phyloP scores from a whole-genome alignment of 2,329 filamentous ascomycete genomes.

The Ophiostoma sp. region DNA sequence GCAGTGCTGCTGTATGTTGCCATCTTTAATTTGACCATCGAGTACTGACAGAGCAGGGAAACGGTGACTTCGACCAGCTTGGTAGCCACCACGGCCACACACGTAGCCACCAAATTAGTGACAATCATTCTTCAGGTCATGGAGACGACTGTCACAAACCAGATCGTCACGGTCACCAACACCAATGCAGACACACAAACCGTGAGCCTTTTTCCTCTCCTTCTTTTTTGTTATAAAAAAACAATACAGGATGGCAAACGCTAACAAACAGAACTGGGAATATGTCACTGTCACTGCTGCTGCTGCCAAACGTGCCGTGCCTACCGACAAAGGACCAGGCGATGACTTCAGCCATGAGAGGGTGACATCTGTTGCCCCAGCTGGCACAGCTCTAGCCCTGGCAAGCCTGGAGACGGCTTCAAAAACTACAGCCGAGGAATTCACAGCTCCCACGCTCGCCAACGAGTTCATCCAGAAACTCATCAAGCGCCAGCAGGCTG shows the following conservation, averaged over 20 bases:
- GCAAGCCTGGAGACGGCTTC: neutral
- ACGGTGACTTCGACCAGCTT: slow-evolving; percentile 25
- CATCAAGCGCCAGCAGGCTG: slow-evolving; percentile 19
- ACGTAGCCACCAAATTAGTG: slow-evolving; percentile 23
- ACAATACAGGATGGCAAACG: too few relatives aligned
- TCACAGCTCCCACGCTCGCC: neutral
- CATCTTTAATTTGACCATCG: neutral
- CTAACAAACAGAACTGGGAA: slow-evolving; percentile 24
- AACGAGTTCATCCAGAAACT: slow-evolving; percentile 1
- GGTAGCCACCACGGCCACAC: slow-evolving; percentile 18
- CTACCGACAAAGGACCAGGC: neutral
- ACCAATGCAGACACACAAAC: slow-evolving; percentile 28
- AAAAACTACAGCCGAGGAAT: neutral
- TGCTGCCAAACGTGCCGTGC: slow-evolving; percentile 18
- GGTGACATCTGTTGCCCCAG: neutral
- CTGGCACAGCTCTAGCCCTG: neutral
- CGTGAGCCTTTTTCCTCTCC: slow-evolving; percentile 12
- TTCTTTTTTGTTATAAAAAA: neutral
- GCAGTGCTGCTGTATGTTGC: neutral
- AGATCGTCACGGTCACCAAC: slow-evolving; percentile 24
- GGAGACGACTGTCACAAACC: slow-evolving; percentile 24
- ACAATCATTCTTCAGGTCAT: slow-evolving; percentile 27
- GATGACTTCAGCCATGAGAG: neutral
- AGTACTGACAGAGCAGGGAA: slow-evolving; percentile 21
- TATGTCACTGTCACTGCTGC: slow-evolving; percentile 26